A percentile compares a stretch with the other conserved stretches of the same genome.
phyloP scores from a whole-genome alignment of 73 alveolate genomes.

The Chromera velia region DNA sequence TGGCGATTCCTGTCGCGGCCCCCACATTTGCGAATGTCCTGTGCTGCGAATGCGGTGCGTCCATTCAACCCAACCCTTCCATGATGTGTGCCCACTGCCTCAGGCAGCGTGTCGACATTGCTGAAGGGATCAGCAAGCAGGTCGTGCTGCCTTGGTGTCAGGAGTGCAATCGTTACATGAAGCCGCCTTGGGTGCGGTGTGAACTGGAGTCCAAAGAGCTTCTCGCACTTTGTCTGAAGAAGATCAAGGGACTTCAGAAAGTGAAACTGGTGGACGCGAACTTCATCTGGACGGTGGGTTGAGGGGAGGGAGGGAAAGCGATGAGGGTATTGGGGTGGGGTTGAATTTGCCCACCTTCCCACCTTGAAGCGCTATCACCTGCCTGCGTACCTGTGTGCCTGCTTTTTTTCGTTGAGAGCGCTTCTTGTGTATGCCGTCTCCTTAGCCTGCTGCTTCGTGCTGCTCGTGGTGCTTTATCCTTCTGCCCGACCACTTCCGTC shows the following conservation, averaged over 20 bases:
- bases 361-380: too few relatives aligned
- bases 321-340: too few relatives aligned
- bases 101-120: background rate
- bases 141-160: slow-evolving; percentile 34
- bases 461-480: too few relatives aligned
- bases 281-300: slow-evolving; percentile 54
- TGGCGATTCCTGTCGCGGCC: too few relatives aligned
- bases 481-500: too few relatives aligned
- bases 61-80: background rate
- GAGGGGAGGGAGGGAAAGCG: too few relatives aligned
- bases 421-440: too few relatives aligned
- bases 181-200: slow-evolving; percentile 57
- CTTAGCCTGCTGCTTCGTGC: too few relatives aligned
- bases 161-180: slow-evolving; percentile 48
- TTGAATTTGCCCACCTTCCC: too few relatives aligned
- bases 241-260: slow-evolving; percentile 45
- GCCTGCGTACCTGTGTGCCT: too few relatives aligned
- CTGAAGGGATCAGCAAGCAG: background rate
- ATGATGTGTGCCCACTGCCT: background rate
- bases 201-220: slow-evolving; percentile 53
- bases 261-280: slow-evolving; percentile 53
- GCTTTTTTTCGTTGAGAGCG: too few relatives aligned
- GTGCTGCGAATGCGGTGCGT: background rate
- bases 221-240: slow-evolving; percentile 50
- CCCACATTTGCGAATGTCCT: too few relatives aligned